Evolutionary conservation across 768 basidiomycete genomes (phyloP), one percentile per base, ranked within the genome.

Genomic region (Calocybe indica): DNA sequence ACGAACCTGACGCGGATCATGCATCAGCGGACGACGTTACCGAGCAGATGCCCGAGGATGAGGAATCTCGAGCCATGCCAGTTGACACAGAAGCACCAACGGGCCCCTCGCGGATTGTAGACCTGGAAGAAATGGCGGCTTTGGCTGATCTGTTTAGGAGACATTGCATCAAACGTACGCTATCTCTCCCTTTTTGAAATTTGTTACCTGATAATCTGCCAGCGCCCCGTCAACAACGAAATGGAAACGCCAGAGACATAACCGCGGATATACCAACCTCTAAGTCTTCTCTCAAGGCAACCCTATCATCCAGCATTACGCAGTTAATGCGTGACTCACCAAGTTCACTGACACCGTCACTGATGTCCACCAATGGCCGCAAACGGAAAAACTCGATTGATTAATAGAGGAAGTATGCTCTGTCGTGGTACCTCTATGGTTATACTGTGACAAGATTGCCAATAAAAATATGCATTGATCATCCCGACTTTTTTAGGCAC

Each of bases 71-170:
- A 30, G 28, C 55, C 37, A 33, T 42, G 30, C 42, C 48, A 31
- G 59, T 55, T 36, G 49, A 39, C 49, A 46, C 40, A 36, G 49
- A 47, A 11, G 49, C 52, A 35, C 58, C 59, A 35, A 5, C 31
- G 15, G 31, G 28, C 29, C 42, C 30, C 30, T 5, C 11, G 28
- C 71, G 67, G 35, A 53, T 63, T 30, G 75, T 85, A 4, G 66
- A 69, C 37, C 64, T 72, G n/a, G 64, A 68, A 9, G 82, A 91
- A 61, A 75, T 91, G 57, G 62, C 70, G 6, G 61, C 68, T 11
- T 76, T 92, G 49, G 66, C 82, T 22, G 70, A 74, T 32, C 64
- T 92, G 22, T 93, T 93, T 72, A 78, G 68, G 53, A 58, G 65
- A 43, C 73, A 76, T 45, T 63, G 70, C 54, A 36, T 71, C 60